A percentile compares a stretch with the other conserved stretches of the same genome.
phyloP scores from a whole-genome alignment of 768 basidiomycete genomes.

The Tylopilus balloui region DNA sequence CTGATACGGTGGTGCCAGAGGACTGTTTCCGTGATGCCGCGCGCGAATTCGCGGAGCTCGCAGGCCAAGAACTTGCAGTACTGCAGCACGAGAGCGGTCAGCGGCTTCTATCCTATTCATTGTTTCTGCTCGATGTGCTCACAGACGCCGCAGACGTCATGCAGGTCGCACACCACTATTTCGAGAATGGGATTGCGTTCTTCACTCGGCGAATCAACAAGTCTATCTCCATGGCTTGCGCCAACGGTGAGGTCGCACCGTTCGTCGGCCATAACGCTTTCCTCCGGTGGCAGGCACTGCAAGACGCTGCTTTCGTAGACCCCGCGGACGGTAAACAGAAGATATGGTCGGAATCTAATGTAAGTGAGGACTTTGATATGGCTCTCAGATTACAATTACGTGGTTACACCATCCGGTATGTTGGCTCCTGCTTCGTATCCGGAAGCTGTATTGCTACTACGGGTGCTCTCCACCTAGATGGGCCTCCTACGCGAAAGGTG shows the following conservation, averaged over 20 bases:
- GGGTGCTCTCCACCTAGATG: conserved; percentile 33
- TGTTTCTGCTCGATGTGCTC: neutral
- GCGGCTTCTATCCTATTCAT: conserved; percentile 31
- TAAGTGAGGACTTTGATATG: conserved; percentile 72
- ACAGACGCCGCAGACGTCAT: conserved; percentile 59
- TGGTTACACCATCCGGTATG: conserved; percentile 65
- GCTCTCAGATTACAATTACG: conserved; percentile 52
- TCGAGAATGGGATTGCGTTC: conserved; percentile 85
- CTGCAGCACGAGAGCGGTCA: conserved; percentile 85
- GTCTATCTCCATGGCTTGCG: conserved; percentile 73
- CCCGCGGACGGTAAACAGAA: conserved; percentile 52
- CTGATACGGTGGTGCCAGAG: conserved; percentile 85
- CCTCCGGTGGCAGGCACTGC: conserved; percentile 83
- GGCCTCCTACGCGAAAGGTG: conserved; percentile 82
- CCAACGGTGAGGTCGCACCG: conserved; percentile 73
- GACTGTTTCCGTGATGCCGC: conserved; percentile 91
- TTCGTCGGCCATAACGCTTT: conserved; percentile 90
- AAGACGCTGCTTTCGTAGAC: conserved; percentile 79
- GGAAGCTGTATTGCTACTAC: conserved; percentile 1
- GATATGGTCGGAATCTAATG: conserved; percentile 65
- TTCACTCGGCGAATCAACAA: conserved; percentile 87
- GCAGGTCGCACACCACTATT: conserved; percentile 86
- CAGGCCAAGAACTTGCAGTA: conserved; percentile 60
- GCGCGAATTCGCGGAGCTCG: conserved; percentile 75
- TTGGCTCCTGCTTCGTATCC: neutral